Conservation (phyloP, 768 basidiomycete species). For the Cystobasidiopsis lactophilus region DNA sequence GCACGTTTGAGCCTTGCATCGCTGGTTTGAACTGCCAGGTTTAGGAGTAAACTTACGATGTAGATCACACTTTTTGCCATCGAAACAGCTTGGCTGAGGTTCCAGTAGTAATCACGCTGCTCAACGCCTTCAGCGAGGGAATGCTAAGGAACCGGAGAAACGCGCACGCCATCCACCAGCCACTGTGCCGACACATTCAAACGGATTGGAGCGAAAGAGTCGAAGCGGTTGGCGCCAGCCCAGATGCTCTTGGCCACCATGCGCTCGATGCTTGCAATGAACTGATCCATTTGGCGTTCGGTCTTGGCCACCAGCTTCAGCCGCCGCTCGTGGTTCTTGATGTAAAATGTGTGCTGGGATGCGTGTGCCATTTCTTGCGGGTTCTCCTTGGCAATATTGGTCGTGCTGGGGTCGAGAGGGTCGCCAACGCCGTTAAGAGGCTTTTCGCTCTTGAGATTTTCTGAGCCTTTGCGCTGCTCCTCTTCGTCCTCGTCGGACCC, state of each 20-base stretch:
- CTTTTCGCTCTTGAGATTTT: not conserved
- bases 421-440: slow-evolving; percentile 40
- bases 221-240: slow-evolving; percentile 62
- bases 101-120: slow-evolving; percentile 96
- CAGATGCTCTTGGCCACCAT: slow-evolving; percentile 56
- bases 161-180: slow-evolving; percentile 89
- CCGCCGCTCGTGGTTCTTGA: slow-evolving; percentile 72
- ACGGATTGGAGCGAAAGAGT: slow-evolving; percentile 78
- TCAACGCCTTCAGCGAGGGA: not conserved
- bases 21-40: no score
- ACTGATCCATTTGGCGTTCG: slow-evolving; percentile 94
- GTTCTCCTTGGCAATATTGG: slow-evolving; percentile 13
- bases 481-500: slow-evolving; percentile 1
- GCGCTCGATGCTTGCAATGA: slow-evolving; percentile 74
- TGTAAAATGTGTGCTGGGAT: slow-evolving; percentile 82
- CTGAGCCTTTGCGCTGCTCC: not conserved
- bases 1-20: not conserved
- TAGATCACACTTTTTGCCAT: slow-evolving; percentile 38
- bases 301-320: slow-evolving; percentile 70
- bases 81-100: slow-evolving; percentile 68
- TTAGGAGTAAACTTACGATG: not conserved
- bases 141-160: slow-evolving; percentile 8
- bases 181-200: slow-evolving; percentile 87
- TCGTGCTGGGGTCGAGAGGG: slow-evolving; percentile 27
- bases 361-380: slow-evolving; percentile 36